Conservation (phyloP, 2,329 filamentous ascomycete genomes). For the Trichoderma aggressivum region DNA sequence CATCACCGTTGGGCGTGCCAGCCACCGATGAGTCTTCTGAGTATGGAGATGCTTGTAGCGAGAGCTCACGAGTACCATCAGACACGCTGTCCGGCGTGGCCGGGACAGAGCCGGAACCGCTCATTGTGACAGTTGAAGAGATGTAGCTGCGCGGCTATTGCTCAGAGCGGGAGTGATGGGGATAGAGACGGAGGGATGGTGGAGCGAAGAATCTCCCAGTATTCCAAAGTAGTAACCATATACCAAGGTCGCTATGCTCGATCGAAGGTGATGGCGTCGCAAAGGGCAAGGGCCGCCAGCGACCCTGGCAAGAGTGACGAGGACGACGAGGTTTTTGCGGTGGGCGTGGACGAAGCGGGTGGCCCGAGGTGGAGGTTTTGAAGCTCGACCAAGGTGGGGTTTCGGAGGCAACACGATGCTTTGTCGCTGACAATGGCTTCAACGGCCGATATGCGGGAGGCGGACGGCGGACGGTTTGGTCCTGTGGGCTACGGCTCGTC, state of each 20-base stretch:
- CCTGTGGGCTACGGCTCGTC: slow-evolving; percentile 7
- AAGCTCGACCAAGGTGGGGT: slow-evolving; percentile 13
- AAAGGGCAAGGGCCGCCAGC: slow-evolving; percentile 16
- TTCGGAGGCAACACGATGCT: slow-evolving; percentile 10
- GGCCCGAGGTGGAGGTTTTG: slow-evolving; percentile 9
- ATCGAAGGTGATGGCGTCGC: slow-evolving; percentile 4
- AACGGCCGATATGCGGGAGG: slow-evolving; percentile 19
- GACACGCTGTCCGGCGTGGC: slow-evolving; percentile 46
- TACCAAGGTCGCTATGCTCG: slow-evolving; percentile 2
- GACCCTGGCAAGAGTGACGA: slow-evolving; percentile 6
- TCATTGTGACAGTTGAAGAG: slow-evolving; percentile 21
- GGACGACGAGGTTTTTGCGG: not conserved
- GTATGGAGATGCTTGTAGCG: slow-evolving; percentile 42
- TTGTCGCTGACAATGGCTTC: slow-evolving; percentile 10
- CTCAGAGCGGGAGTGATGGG: not conserved
- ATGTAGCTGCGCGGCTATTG: not conserved
- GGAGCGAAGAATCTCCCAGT: slow-evolving; percentile 4
- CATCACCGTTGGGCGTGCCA: slow-evolving; percentile 46
- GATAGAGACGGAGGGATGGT: not conserved
- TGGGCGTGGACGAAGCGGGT: slow-evolving; percentile 1
- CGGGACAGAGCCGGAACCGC: slow-evolving; percentile 39
- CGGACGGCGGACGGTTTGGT: slow-evolving; percentile 17
- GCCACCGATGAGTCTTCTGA: slow-evolving; percentile 47
- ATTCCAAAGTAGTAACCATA: not conserved
- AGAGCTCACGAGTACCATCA: slow-evolving; percentile 31